These are phyloP conservation scores for Breynia disticha DNA, from an alignment of 441 rosid species.

Conservation along the genomic window DNA sequence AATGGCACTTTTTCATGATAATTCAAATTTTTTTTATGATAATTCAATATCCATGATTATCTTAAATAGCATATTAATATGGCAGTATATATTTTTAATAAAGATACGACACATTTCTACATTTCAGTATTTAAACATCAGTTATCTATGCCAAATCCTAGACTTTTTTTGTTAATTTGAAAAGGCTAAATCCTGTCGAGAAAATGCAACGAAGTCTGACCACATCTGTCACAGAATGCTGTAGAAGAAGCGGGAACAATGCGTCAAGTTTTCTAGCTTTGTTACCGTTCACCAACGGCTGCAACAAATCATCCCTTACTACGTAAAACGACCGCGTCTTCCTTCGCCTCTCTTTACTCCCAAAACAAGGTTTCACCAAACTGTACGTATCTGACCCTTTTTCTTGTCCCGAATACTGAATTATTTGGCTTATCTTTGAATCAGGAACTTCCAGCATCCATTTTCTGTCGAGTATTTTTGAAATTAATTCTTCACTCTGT, in stretches of 20 bases:
- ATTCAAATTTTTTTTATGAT: too few species aligned
- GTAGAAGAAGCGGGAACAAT: conserved; percentile 53
- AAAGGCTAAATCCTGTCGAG: too few species aligned
- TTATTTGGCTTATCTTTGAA: conserved; percentile 44
- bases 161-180: too few species aligned
- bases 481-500: too few species aligned
- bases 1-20: too few species aligned
- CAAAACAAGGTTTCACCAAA: conserved; percentile 30
- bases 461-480: conserved; percentile 49
- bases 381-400: conserved; percentile 13
- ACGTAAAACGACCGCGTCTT: conserved; percentile 43
- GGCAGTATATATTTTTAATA: too few species aligned
- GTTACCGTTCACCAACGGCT: conserved; percentile 86
- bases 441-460: conserved; percentile 57
- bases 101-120: too few species aligned
- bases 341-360: conserved; percentile 19
- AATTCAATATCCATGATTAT: too few species aligned
- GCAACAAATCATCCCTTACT: conserved; percentile 82
- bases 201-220: conserved; percentile 30
- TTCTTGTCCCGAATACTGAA: conserved; percentile 22
- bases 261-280: conserved; percentile 90
- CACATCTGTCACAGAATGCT: conserved; percentile 65
- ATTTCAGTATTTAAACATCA: too few species aligned
- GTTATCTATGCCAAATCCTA: too few species aligned
- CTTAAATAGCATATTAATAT: too few species aligned